A percentile compares a stretch with the other conserved stretches of the same genome.
Evolutionary conservation across 768 basidiomycete species (phyloP).

Genomic region (Leccinum disarticulatum): DNA sequence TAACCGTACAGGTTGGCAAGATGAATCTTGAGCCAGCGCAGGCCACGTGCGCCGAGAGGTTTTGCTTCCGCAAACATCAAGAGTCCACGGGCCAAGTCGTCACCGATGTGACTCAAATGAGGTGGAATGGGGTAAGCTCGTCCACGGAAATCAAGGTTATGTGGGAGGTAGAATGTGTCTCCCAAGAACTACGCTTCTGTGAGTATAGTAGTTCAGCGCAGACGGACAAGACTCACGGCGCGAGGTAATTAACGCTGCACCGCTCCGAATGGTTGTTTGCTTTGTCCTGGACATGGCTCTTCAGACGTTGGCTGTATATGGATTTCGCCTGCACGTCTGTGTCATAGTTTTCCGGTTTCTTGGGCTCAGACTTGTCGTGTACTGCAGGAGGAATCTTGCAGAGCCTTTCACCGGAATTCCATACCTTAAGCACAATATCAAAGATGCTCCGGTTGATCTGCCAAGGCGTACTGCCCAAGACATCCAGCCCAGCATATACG

Average conservation of each 20-base stretch:
- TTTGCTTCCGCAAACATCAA: slow-evolving; percentile 79
- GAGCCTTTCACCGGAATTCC: too few species aligned
- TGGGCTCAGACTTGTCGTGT: slow-evolving; percentile 65
- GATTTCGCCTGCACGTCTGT: slow-evolving; percentile 56
- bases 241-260: slow-evolving; percentile 90
- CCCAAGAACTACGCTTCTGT: slow-evolving; percentile 63
- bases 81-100: slow-evolving; percentile 88
- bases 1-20: slow-evolving; percentile 89
- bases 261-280: slow-evolving; percentile 88
- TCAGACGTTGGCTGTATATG: slow-evolving; percentile 56
- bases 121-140: slow-evolving; percentile 93
- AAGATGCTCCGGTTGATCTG: too few species aligned
- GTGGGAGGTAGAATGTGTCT: slow-evolving; percentile 88
- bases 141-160: slow-evolving; percentile 97
- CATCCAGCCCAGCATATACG: slow-evolving; percentile 86
- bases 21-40: slow-evolving; percentile 95
- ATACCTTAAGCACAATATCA: too few species aligned
- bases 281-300: slow-evolving; percentile 53
- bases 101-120: slow-evolving; percentile 92
- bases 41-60: slow-evolving; percentile 78
- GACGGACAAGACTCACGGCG: slow-evolving; percentile 53
- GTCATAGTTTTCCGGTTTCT: slow-evolving; percentile 41
- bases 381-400: slow-evolving; percentile 80
- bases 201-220: background rate
- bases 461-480: too few species aligned